Evolutionary conservation across 1,139 yeast species (phyloP).

Genomic region (Yarrowia galli): DNA sequence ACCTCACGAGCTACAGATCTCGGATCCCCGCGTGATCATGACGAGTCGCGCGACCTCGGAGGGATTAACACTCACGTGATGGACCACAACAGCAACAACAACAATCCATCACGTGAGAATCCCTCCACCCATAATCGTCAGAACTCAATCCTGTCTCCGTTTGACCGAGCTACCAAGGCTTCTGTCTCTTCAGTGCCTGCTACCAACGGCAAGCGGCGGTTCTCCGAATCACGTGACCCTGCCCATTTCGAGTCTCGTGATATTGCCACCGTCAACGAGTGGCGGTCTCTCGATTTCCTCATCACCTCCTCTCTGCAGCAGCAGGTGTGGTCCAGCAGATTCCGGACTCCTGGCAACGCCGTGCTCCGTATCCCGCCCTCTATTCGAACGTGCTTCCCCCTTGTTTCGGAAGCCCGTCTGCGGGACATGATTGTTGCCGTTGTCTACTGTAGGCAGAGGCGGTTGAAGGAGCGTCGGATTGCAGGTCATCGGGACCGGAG

Average conservation of each 20-base stretch:
- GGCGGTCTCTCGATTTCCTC: slow-evolving; percentile 26
- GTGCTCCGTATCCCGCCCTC: slow-evolving; percentile 11
- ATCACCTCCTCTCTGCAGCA: slow-evolving; percentile 30
- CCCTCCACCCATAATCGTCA: slow-evolving; percentile 9
- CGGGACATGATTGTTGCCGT: slow-evolving; percentile 10
- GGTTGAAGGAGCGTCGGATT: slow-evolving; percentile 18
- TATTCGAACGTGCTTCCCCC: slow-evolving; percentile 18
- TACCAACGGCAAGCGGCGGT: slow-evolving; percentile 8
- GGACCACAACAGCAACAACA: not conserved
- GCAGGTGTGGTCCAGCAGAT: slow-evolving; percentile 4
- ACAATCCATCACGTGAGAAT: not conserved
- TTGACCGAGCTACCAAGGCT: not conserved
- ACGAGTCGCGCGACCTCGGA: slow-evolving; percentile 2
- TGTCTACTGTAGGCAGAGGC: slow-evolving; percentile 19
- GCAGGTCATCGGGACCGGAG: slow-evolving; percentile 3
- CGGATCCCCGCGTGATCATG: slow-evolving; percentile 23
- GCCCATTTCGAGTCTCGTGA: slow-evolving; percentile 12
- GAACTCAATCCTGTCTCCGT: slow-evolving; percentile 26
- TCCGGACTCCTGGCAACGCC: slow-evolving; percentile 23
- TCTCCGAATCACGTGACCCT: slow-evolving; percentile 12
- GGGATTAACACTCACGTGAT: not conserved
- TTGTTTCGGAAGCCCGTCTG: slow-evolving; percentile 12
- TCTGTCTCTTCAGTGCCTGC: not conserved
- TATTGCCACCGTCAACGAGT: slow-evolving; percentile 12
- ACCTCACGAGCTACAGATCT: slow-evolving; percentile 9